Evolutionary conservation across 1,139 yeast species (phyloP).

Genomic region (Protomyces gravidus): DNA sequence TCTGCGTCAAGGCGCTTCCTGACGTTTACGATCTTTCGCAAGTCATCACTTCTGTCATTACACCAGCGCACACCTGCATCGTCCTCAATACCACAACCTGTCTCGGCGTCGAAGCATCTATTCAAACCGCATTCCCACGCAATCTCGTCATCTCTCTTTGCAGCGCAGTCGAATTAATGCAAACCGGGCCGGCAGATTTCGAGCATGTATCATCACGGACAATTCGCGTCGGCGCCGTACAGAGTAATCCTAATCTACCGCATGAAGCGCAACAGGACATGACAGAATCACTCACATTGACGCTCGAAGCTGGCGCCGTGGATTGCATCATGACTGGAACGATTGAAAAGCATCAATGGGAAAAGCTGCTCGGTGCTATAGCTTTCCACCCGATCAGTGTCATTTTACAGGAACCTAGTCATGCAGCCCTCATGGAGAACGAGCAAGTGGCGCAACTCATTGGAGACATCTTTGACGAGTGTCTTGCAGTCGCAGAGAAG

Average conservation of each 20-base stretch:
- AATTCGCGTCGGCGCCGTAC: constrained; percentile 32
- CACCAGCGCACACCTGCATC: constrained; percentile 49
- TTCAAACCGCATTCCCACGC: constrained; percentile 55
- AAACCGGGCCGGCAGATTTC: constrained; percentile 35
- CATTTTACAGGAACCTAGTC: constrained; percentile 35
- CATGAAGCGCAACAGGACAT: constrained; percentile 34
- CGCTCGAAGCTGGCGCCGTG: constrained; percentile 35
- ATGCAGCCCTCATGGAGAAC: constrained; percentile 30
- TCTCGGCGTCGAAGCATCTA: constrained; percentile 62
- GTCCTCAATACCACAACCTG: constrained; percentile 48
- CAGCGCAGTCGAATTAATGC: constrained; percentile 32
- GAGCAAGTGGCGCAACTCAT: constrained; percentile 28
- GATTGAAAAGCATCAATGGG: constrained; percentile 36
- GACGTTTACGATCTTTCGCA: constrained; percentile 59
- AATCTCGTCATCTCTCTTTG: constrained; percentile 52
- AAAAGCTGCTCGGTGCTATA: constrained; percentile 34
- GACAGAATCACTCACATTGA: constrained; percentile 35
- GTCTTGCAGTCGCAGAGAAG: constrained; percentile 31
- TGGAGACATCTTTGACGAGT: constrained; percentile 32
- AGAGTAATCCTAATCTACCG: constrained; percentile 25
- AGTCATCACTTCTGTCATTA: constrained; percentile 55
- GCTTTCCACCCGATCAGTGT: constrained; percentile 35
- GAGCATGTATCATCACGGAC: constrained; percentile 32
- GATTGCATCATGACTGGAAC: constrained; percentile 32
- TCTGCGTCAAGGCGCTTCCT: constrained; percentile 71